phyloP scores from a whole-genome alignment of 352 stramenopile species.

The Phytophthora tentaculata region DNA sequence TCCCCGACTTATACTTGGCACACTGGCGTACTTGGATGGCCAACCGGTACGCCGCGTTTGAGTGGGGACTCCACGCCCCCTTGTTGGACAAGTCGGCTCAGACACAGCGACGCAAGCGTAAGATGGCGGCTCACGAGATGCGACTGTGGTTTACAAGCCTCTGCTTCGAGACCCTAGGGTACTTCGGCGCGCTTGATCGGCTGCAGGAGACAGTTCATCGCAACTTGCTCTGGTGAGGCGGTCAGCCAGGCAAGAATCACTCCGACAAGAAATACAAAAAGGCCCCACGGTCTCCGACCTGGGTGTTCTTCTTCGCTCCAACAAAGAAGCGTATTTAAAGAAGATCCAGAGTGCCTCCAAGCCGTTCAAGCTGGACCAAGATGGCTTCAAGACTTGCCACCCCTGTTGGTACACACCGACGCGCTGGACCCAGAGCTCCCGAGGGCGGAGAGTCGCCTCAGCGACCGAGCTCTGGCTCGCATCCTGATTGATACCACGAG shows the following conservation, averaged over 20 bases:
- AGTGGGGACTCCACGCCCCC: background rate
- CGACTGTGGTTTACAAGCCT: background rate
- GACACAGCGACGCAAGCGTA: background rate
- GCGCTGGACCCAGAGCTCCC: background rate
- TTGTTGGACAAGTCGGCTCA: background rate
- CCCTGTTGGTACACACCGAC: background rate
- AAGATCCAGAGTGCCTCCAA: background rate
- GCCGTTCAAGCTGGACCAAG: background rate
- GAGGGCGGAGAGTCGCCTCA: background rate
- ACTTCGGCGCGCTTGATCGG: no score
- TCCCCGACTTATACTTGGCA: no score
- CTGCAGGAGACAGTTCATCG: background rate
- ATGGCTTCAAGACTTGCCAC: background rate
- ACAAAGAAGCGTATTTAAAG: background rate
- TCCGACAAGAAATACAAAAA: background rate
- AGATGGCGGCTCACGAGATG: background rate
- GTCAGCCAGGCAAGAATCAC: background rate
- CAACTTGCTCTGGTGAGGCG: background rate
- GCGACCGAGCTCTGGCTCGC: background rate
- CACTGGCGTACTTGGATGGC: no score
- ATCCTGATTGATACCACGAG: background rate
- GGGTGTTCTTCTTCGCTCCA: background rate
- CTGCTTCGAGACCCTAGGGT: background rate
- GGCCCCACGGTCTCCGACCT: background rate
- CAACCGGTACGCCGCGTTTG: no score